phyloP scores from a whole-genome alignment of 371 early-diverging fungal species.

The Mucor racemosus region DNA sequence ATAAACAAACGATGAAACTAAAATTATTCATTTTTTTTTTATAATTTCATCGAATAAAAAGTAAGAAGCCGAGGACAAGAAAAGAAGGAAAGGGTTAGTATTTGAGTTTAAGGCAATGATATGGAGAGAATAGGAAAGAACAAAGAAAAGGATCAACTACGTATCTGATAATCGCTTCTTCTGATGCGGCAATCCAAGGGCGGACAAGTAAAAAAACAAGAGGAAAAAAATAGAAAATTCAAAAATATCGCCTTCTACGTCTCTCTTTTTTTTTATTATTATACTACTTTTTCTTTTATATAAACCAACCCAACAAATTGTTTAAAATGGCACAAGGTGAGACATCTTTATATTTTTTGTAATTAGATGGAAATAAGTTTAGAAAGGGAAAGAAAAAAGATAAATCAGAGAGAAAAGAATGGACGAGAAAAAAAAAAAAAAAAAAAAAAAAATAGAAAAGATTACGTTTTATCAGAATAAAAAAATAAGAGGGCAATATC shows the following conservation, averaged over 20 bases:
- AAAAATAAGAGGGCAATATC: not conserved
- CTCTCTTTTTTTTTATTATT: not conserved
- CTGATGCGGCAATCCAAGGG: slow-evolving; percentile 1
- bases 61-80: not conserved
- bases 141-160: not conserved
- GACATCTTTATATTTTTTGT: not conserved
- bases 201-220: slow-evolving; percentile 9
- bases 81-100: not conserved
- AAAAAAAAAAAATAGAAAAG: not conserved
- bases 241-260: not conserved
- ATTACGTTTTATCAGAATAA: not conserved
- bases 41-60: not conserved
- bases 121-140: not conserved
- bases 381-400: too few relatives aligned
- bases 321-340: slow-evolving; percentile 26
- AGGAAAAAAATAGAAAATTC: not conserved
- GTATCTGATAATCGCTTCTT: not conserved
- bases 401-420: not conserved
- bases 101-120: too few relatives aligned
- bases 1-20: not conserved
- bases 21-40: not conserved
- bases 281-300: slow-evolving; percentile 9
- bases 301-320: slow-evolving; percentile 5
- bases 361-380: too few relatives aligned
- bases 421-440: not conserved